Evolutionary conservation across 2,329 filamentous ascomycete genomes (phyloP), one percentile per base, ranked within the genome.

Genomic region (Calonectria hongkongensis): DNA sequence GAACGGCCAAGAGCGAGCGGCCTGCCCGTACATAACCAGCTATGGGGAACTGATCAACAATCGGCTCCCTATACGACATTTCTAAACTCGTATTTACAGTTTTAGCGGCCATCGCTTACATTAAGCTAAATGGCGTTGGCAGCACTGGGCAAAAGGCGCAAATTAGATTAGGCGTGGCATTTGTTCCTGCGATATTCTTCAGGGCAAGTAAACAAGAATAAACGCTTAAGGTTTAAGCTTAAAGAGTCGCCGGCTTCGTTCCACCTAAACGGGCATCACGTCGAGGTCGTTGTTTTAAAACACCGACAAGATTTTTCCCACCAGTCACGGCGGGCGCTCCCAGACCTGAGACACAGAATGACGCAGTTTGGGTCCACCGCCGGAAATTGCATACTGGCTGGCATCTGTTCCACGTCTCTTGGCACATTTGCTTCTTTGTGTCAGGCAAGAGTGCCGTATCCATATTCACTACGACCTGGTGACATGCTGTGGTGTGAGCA

Each of bases 141-240:
- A n/a, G 21, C n/a, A 4, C 10, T 13, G 45, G 45, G 16, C 47
- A 54, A 10, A 15, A 21, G 16, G 15, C 28, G 30, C 18, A 56
- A 36, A 56, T 13, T 18, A 36, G 30, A 36, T 56, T 33, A 25
- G 18, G 28, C n/a, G 39, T 21, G 21, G 15, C n/a, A 15, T 62
- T 43, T 2, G 6, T 8, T 25, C 33, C 18, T 15, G 13, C 5
- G n/a, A n/a, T 3, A 54, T 54, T 54, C n/a, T 8, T 45, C 27
- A 15, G 6, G n/a, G 25, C 27, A 28, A 18, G 4, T n/a, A 45
- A 62, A 62, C 21, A 62, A 30, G 27, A 62, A 43, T 43, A n/a
- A 43, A 62, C 15, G 6, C 36, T 54, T 45, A 66, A 66, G 18
- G 64, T 66, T 66, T 66, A 66, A 66, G 64, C 64, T 66, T 66